phyloP scores from a whole-genome alignment of 495 filamentous ascomycete species.

The Hypoxylon lienhwacheense region DNA sequence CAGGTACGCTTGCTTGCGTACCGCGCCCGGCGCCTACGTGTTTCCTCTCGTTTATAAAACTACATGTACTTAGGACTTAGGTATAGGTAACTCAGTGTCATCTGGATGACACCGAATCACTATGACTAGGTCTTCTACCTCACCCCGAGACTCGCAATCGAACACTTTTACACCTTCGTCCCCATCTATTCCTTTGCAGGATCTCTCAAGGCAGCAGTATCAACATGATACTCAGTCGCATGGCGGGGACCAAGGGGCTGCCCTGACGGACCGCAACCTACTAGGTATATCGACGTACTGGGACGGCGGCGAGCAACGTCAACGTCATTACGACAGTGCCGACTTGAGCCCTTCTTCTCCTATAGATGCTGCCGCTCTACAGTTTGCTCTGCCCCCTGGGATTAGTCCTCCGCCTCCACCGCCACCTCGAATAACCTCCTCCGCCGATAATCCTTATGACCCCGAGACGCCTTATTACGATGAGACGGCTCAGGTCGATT shows the following conservation, averaged over 20 bases:
- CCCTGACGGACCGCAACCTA: constrained; percentile 40
- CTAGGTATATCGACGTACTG: constrained; percentile 52
- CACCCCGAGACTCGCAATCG: constrained; percentile 38
- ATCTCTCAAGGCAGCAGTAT: constrained; percentile 67
- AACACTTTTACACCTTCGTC: constrained; percentile 46
- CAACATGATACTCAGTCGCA: constrained; percentile 42
- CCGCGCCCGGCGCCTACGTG: constrained; percentile 23
- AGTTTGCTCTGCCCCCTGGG: constrained; percentile 53
- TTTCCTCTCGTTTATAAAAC: constrained; percentile 13
- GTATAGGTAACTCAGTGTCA: constrained; percentile 30
- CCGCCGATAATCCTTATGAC: constrained; percentile 42
- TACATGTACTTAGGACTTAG: no score
- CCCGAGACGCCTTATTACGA: constrained; percentile 53
- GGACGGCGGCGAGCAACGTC: constrained; percentile 42
- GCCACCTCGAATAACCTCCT: constrained; percentile 32
- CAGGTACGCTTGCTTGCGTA: constrained; percentile 27
- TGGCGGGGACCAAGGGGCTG: constrained; percentile 36
- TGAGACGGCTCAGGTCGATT: constrained; percentile 56
- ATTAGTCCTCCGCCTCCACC: constrained; percentile 37
- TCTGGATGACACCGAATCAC: constrained; percentile 33
- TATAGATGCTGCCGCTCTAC: constrained; percentile 50
- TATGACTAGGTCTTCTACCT: constrained; percentile 37
- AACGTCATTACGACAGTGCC: constrained; percentile 37
- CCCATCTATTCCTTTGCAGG: constrained; percentile 81
- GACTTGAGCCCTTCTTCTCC: constrained; percentile 43